Percentiles rank a stretch among this genome's conserved stretches.
Conservation (phyloP, 352 stramenopile species). For the Globisporangium sylvaticum region DNA sequence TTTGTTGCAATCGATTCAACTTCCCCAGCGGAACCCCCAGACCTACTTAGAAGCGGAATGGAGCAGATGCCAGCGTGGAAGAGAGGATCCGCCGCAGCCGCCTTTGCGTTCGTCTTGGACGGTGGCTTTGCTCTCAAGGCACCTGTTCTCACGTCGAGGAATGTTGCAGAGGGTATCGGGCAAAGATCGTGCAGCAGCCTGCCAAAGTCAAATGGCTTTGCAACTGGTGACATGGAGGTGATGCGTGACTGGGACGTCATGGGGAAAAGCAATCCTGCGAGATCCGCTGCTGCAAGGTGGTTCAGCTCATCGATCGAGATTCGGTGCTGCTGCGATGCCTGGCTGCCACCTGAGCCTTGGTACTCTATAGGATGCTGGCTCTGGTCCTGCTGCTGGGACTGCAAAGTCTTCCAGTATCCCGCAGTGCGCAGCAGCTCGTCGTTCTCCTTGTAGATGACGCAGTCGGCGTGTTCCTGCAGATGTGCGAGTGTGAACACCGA, state of each 20-base stretch:
- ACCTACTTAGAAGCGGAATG: not conserved
- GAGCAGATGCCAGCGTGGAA: slow-evolving; percentile 14
- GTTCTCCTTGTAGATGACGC: slow-evolving; percentile 84
- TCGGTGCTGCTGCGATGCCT: slow-evolving; percentile 5
- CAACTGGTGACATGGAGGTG: slow-evolving; percentile 1
- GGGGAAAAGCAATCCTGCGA: slow-evolving; percentile 63
- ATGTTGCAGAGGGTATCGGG: slow-evolving; percentile 52
- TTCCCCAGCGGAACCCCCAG: not conserved
- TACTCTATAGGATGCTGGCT: not conserved
- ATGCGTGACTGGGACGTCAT: slow-evolving; percentile 2
- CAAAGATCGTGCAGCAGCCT: slow-evolving; percentile 58
- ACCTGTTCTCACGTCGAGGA: slow-evolving; percentile 36
- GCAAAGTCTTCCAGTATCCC: slow-evolving; percentile 49
- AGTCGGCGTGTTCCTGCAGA: slow-evolving; percentile 69
- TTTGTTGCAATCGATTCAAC: not conserved
- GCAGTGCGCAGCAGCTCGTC: slow-evolving; percentile 66
- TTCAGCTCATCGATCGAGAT: slow-evolving; percentile 67
- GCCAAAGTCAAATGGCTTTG: slow-evolving; percentile 46
- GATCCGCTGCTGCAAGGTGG: slow-evolving; percentile 41
- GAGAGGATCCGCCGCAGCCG: not conserved
- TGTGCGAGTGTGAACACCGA: slow-evolving; percentile 63
- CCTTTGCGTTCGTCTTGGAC: not conserved
- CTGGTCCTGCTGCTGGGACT: not conserved
- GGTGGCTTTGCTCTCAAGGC: not conserved
- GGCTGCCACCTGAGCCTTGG: not conserved